Percentiles rank a stretch among this genome's conserved stretches.
Conservation (phyloP, 2,329 filamentous ascomycete genomes). For the Colletotrichum eleusines region DNA sequence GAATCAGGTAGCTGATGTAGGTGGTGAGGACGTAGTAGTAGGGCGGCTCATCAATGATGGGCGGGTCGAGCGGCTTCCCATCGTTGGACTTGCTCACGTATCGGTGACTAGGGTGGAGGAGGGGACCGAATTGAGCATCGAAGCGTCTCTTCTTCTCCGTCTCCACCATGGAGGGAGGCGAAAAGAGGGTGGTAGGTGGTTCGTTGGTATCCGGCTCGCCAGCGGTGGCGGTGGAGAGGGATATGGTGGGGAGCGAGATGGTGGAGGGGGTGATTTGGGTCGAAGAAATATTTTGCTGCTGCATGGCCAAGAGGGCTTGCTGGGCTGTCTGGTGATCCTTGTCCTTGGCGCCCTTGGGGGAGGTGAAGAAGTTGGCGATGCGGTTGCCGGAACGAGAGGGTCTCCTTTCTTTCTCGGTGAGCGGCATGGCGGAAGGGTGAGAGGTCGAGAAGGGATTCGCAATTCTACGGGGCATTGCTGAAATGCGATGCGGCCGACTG, state of each 20-base stretch:
- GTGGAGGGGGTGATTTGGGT: slow-evolving; percentile 78
- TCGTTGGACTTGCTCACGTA: slow-evolving; percentile 87
- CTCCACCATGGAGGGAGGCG: slow-evolving; percentile 88
- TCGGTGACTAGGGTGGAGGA: slow-evolving; percentile 83
- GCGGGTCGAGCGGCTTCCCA: slow-evolving; percentile 82
- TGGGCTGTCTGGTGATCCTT: slow-evolving; percentile 75
- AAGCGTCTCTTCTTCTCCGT: slow-evolving; percentile 78
- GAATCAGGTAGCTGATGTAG: slow-evolving; percentile 96
- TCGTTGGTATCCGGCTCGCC: slow-evolving; percentile 80
- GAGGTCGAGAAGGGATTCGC: slow-evolving; percentile 67
- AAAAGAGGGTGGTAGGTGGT: slow-evolving; percentile 81
- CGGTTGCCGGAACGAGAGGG: slow-evolving; percentile 72
- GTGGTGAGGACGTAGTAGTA: slow-evolving; percentile 98
- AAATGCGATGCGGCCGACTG: slow-evolving; percentile 31
- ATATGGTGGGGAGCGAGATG: slow-evolving; percentile 88
- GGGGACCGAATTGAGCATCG: slow-evolving; percentile 92
- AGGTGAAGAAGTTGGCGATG: slow-evolving; percentile 85
- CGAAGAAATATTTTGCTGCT: slow-evolving; percentile 69
- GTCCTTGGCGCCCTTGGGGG: slow-evolving; percentile 67
- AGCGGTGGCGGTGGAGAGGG: slow-evolving; percentile 85
- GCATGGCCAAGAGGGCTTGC: slow-evolving; percentile 75
- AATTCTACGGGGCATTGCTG: slow-evolving; percentile 71
- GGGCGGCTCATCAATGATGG: slow-evolving; percentile 93
- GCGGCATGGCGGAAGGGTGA: slow-evolving; percentile 60
- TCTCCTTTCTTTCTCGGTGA: slow-evolving; percentile 67